These are phyloP conservation scores for Yamadazyma takamatsuzukensis DNA, from an alignment of 805 yeast genomes.

Conservation along the genomic window DNA sequence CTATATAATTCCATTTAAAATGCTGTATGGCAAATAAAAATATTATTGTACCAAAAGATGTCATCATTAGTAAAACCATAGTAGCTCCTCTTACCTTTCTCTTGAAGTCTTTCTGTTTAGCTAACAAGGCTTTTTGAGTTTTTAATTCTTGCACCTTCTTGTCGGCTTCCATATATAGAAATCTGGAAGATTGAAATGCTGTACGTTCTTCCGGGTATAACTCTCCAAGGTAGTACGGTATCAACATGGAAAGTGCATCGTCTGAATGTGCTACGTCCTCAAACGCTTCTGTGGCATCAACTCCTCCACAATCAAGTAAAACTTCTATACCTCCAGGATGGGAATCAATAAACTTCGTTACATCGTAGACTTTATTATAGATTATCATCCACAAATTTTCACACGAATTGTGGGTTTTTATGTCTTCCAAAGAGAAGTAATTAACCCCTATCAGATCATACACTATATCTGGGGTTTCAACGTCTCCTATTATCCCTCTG, in stretches of 20 bases:
- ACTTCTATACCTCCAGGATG: constrained; percentile 83
- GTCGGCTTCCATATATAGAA: constrained; percentile 11
- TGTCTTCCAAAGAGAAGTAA: no score
- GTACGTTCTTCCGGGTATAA: constrained; percentile 15
- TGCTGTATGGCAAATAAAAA: constrained; percentile 9
- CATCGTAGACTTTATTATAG: constrained; percentile 75
- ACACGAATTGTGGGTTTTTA: constrained; percentile 62
- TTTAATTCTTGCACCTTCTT: constrained; percentile 4
- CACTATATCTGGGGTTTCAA: no score
- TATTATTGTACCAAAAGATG: constrained; percentile 8
- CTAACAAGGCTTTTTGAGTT: constrained; percentile 4
- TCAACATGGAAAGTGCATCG: constrained; percentile 29
- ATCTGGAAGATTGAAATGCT: constrained; percentile 12
- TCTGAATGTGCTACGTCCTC: constrained; percentile 42
- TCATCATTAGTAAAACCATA: constrained; percentile 7
- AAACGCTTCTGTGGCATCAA: constrained; percentile 69
- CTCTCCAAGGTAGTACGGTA: constrained; percentile 28
- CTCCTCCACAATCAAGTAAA: constrained; percentile 75
- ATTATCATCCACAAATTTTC: constrained; percentile 83
- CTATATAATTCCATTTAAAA: constrained; percentile 5
- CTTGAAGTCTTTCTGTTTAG: constrained; percentile 7
- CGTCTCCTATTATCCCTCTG: no score
- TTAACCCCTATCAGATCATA: no score
- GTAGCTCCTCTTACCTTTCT: constrained; percentile 9
- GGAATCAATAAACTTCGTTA: constrained; percentile 62